These are phyloP conservation scores for Camptophora hylomeconis DNA, from an alignment of 2,329 filamentous ascomycete species.

Conservation along the genomic window DNA sequence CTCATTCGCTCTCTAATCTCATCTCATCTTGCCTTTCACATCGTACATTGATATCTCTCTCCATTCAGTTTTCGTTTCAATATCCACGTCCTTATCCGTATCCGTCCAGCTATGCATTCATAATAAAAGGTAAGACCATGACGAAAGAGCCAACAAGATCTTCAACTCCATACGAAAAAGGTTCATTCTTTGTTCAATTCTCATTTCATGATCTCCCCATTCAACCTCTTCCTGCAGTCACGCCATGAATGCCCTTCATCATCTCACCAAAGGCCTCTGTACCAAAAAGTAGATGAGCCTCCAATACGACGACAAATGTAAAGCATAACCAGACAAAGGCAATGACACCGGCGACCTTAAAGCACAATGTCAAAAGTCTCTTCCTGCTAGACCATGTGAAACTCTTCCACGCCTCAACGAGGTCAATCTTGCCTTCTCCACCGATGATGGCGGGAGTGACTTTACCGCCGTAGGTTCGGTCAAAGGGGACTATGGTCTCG, in stretches of 20 bases:
- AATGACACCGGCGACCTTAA: conserved; percentile 53
- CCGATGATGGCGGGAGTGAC: conserved; percentile 62
- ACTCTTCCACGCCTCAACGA: conserved; percentile 65
- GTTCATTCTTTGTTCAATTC: background rate
- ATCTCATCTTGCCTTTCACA: too few species aligned
- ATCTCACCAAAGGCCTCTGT: conserved; percentile 13
- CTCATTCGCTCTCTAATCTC: too few species aligned
- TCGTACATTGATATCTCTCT: too few species aligned
- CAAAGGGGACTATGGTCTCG: conserved; percentile 78
- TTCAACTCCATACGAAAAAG: too few species aligned
- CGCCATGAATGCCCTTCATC: conserved; percentile 16
- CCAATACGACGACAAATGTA: conserved; percentile 36
- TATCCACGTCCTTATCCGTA: too few species aligned
- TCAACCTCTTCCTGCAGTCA: conserved; percentile 6
- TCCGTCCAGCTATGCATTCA: too few species aligned
- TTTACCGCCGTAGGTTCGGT: conserved; percentile 70
- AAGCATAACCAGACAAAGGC: conserved; percentile 37
- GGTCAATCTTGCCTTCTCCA: conserved; percentile 56
- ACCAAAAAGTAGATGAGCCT: conserved; percentile 39
- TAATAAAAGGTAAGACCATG: too few species aligned
- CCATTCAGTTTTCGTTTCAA: too few species aligned
- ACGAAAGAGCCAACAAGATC: too few species aligned
- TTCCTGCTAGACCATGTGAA: conserved; percentile 61
- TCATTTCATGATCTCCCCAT: too few species aligned
- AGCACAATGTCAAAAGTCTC: conserved; percentile 60